phyloP scores from a whole-genome alignment of 441 rosid genomes.

The Pelargonium cotyledonis region DNA sequence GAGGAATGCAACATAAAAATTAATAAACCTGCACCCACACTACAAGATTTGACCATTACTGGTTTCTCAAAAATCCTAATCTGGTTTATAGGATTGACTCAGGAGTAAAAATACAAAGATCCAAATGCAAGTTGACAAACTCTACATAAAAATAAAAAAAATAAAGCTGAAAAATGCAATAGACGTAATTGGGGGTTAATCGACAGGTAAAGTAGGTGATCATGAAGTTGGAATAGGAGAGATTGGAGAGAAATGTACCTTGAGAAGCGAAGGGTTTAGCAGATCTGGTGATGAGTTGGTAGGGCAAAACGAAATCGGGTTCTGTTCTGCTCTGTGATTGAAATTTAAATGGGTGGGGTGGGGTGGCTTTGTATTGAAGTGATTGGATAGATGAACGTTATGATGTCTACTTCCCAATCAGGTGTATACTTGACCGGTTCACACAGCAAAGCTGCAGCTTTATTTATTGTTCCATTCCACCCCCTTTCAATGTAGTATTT shows the following conservation, averaged over 20 bases:
- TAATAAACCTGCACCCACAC: neutral
- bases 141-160: neutral
- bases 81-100: neutral
- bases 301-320: neutral
- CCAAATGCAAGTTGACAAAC: slow-evolving; percentile 8
- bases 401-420: no score
- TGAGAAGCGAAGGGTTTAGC: neutral
- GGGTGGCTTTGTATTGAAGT: no score
- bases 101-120: neutral
- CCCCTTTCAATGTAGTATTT: no score
- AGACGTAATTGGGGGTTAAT: no score
- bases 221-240: neutral
- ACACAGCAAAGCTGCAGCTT: no score
- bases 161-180: neutral
- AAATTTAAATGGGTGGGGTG: neutral
- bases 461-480: no score
- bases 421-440: no score
- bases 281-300: slow-evolving; percentile 10
- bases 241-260: slow-evolving; percentile 19
- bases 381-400: no score
- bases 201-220: neutral
- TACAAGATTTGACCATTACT: neutral
- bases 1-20: neutral
- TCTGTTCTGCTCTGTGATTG: neutral
- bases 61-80: neutral